Percentiles rank a stretch among this genome's conserved stretches.
These are phyloP conservation scores for Ceratopteris richardii DNA, from an alignment of 75 land plant genomes.

Conservation along the genomic window DNA sequence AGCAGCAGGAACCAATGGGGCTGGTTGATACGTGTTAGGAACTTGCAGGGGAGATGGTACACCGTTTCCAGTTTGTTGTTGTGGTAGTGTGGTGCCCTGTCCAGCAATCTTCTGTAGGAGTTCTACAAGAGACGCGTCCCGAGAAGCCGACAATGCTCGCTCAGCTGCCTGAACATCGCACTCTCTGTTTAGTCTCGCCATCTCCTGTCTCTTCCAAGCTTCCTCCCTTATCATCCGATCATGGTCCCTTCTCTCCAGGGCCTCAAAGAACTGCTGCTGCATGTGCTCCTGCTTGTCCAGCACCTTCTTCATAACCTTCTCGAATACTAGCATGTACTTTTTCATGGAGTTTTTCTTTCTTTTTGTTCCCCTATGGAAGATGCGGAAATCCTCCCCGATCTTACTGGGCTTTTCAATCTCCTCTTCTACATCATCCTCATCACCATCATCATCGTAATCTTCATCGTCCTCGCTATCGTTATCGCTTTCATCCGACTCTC, in stretches of 20 bases:
- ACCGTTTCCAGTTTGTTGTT: too few species aligned
- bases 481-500: too few species aligned
- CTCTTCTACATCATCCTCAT: background rate
- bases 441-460: constrained; percentile 14
- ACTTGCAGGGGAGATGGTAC: background rate
- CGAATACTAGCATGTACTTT: constrained; percentile 15
- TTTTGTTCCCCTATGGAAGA: constrained; percentile 9
- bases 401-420: constrained; percentile 8
- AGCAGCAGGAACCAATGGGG: background rate
- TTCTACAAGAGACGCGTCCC: constrained; percentile 31
- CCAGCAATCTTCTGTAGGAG: constrained; percentile 37
- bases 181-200: constrained; percentile 23
- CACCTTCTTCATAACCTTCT: constrained; percentile 23
- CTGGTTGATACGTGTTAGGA: background rate
- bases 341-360: constrained; percentile 7
- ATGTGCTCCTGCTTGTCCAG: constrained; percentile 37
- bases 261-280: constrained; percentile 36
- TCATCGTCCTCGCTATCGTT: background rate
- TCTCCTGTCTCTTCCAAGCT: constrained; percentile 38
- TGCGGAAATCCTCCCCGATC: too few species aligned
- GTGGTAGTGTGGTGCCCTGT: constrained; percentile 7
- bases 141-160: constrained; percentile 21
- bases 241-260: constrained; percentile 26
- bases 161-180: constrained; percentile 31
- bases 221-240: constrained; percentile 34